These are phyloP conservation scores for Shiraia bambusicola DNA, from an alignment of 2,329 filamentous ascomycete genomes.

Conservation along the genomic window DNA sequence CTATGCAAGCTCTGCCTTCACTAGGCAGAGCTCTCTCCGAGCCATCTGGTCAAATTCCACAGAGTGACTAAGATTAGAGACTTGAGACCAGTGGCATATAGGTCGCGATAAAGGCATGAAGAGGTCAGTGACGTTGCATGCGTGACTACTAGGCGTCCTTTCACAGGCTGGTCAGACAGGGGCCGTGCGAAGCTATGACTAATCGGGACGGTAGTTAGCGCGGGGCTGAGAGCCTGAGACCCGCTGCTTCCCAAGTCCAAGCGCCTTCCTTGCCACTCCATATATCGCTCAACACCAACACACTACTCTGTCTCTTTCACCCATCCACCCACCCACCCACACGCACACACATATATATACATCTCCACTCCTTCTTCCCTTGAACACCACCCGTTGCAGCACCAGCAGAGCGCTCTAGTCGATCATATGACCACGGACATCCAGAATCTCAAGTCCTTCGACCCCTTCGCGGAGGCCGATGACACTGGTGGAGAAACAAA, in stretches of 20 bases:
- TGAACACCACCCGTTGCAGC: slow-evolving; percentile 10
- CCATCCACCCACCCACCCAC: slow-evolving; percentile 3
- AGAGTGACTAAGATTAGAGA: no score
- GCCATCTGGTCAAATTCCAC: no score
- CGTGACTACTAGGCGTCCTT: no score
- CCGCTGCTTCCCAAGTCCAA: no score
- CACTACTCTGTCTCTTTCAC: slow-evolving; percentile 3
- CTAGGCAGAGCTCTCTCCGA: no score
- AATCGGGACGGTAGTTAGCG: no score
- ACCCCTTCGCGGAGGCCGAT: slow-evolving; percentile 99
- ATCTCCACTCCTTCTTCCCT: slow-evolving; percentile 5
- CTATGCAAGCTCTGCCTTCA: no score
- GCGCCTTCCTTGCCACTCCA: slow-evolving; percentile 1
- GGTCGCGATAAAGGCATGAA: no score
- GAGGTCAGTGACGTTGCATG: no score
- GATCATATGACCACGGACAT: slow-evolving; percentile 42
- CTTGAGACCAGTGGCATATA: no score
- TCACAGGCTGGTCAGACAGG: no score
- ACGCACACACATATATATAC: slow-evolving; percentile 2
- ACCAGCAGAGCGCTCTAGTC: slow-evolving; percentile 33
- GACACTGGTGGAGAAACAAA: slow-evolving; percentile 96
- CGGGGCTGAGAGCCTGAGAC: slow-evolving; percentile 1
- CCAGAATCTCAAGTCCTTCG: slow-evolving; percentile 54
- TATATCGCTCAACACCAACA: slow-evolving; percentile 3
- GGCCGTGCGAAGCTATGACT: no score